Percentiles rank a stretch among this genome's conserved stretches.
These are phyloP conservation scores for Aureococcus anophagefferens DNA, from an alignment of 108 stramenopile species.

Conservation along the genomic window DNA sequence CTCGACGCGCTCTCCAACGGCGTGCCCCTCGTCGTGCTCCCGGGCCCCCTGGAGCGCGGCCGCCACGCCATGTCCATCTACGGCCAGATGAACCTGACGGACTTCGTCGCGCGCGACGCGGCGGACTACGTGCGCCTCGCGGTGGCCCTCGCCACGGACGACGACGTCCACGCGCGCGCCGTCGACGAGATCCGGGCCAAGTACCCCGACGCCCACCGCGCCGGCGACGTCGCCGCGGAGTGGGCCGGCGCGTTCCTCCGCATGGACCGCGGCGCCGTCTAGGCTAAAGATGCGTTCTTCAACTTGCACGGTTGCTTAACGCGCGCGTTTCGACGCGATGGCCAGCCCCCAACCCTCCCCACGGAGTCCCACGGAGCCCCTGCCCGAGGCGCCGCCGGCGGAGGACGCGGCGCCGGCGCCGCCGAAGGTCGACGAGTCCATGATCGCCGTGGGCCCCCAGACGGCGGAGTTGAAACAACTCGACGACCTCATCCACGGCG, in stretches of 20 bases:
- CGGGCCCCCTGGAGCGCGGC: slow-evolving; percentile 19
- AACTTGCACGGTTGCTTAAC: no score
- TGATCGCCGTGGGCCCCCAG: no score
- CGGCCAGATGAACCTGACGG: slow-evolving; percentile 29
- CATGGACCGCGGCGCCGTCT: no score
- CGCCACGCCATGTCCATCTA: slow-evolving; percentile 27
- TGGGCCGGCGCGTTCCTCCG: background rate
- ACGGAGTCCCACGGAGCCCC: no score
- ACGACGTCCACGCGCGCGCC: background rate
- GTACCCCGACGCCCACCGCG: background rate
- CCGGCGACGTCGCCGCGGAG: background rate
- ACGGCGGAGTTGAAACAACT: no score
- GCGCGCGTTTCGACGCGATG: no score
- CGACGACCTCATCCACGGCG: no score
- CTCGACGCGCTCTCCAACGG: slow-evolving; percentile 30
- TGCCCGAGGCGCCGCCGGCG: no score
- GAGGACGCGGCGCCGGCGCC: no score
- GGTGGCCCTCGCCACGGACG: background rate
- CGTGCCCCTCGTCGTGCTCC: slow-evolving; percentile 36
- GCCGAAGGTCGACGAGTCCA: no score
- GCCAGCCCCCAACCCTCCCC: no score
- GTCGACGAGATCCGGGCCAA: background rate
- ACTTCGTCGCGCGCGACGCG: slow-evolving; percentile 17
- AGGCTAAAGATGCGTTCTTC: no score
- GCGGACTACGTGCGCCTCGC: slow-evolving; percentile 6